Percentiles rank a stretch among this genome's conserved stretches.
Conservation (phyloP, 2,329 filamentous ascomycete species). For the Magnaporthales sp. region DNA sequence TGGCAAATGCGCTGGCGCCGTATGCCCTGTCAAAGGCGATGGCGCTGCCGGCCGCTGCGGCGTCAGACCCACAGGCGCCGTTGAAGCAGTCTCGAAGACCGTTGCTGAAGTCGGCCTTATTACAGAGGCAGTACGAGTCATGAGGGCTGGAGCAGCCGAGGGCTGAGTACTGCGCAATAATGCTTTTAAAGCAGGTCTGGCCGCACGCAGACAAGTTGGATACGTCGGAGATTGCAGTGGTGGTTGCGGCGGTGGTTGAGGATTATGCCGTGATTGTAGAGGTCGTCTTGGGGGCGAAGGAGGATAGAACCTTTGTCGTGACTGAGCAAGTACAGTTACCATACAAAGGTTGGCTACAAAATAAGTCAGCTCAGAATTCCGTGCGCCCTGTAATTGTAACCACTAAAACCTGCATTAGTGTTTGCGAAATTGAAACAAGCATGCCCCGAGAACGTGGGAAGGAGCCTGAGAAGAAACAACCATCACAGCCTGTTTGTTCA, state of each 20-base stretch:
- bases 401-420: too few relatives aligned
- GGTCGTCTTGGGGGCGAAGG: neutral
- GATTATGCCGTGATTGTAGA: neutral
- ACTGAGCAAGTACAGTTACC: neutral
- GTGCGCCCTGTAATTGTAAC: conserved; percentile 1
- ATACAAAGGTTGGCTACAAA: neutral
- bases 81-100: conserved; percentile 37
- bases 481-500: too few relatives aligned
- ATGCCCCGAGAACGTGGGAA: too few relatives aligned
- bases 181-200: conserved; percentile 4
- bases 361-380: neutral
- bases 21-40: too few relatives aligned
- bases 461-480: too few relatives aligned
- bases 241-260: too few relatives aligned
- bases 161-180: conserved; percentile 7
- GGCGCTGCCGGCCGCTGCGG: too few relatives aligned
- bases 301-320: neutral
- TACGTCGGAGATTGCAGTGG: neutral
- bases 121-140: conserved; percentile 33
- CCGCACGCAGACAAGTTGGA: neutral
- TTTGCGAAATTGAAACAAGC: too few relatives aligned
- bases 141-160: conserved; percentile 23
- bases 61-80: too few relatives aligned
- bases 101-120: conserved; percentile 31
- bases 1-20: too few relatives aligned